Percentiles rank a stretch among this genome's conserved stretches.
phyloP scores from a whole-genome alignment of 2,329 filamentous ascomycete species.

The Colletotrichum navitas region DNA sequence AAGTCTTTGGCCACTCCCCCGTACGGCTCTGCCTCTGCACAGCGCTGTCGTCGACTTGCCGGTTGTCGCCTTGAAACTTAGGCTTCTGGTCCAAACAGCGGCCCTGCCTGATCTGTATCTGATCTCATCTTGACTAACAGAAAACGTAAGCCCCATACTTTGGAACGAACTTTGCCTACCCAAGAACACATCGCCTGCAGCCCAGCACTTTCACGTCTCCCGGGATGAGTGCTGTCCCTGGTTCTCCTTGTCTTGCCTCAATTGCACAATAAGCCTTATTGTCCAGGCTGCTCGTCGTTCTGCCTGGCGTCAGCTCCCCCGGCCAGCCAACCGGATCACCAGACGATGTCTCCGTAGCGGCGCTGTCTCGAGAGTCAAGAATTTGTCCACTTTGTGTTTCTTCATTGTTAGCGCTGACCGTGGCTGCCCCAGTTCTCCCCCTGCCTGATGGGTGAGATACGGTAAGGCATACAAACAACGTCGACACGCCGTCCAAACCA shows the following conservation, averaged over 20 bases:
- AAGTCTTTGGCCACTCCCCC: neutral
- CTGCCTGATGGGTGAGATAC: conserved; percentile 23
- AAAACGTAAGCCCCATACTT: conserved; percentile 40
- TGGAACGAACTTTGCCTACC: conserved; percentile 37
- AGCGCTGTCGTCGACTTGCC: conserved; percentile 6
- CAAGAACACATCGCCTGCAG: conserved; percentile 27
- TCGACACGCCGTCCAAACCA: conserved; percentile 8
- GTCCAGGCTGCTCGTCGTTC: conserved; percentile 16
- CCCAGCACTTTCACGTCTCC: conserved; percentile 19
- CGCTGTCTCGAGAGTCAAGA: conserved; percentile 2
- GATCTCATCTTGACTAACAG: conserved; percentile 40
- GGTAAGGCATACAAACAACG: conserved; percentile 6
- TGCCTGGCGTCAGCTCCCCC: conserved; percentile 30
- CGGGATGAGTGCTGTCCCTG: conserved; percentile 6
- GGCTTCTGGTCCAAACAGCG: conserved; percentile 26
- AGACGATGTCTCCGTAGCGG: conserved; percentile 12
- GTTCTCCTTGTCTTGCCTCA: neutral
- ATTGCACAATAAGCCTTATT: conserved; percentile 8
- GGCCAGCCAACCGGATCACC: conserved; percentile 33
- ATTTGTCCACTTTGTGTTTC: conserved; percentile 37
- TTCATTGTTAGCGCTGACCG: conserved; percentile 35
- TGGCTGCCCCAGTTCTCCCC: conserved; percentile 3
- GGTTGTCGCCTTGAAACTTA: conserved; percentile 9
- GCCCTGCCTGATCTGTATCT: conserved; percentile 25
- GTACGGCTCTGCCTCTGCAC: neutral